Base-by-base conservation (phyloP, 306 rosid genomes). In the Geum urbanum region DNA sequence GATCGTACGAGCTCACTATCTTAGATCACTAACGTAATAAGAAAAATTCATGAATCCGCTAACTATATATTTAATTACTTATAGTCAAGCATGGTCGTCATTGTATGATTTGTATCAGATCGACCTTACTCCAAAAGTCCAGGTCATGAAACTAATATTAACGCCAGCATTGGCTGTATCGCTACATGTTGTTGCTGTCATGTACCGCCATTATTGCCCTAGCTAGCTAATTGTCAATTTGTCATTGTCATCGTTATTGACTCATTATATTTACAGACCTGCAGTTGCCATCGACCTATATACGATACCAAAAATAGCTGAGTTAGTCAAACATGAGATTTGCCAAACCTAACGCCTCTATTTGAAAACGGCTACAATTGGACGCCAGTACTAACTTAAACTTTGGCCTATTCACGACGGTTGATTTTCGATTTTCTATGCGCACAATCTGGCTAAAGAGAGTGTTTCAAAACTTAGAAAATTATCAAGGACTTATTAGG, bases 381-480 rank as follows among this genome's bases (percentile, higher is more conserved):
- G 48, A 61, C 66, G 66, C 66, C 27, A 16, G 15, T 39, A 35
- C 13, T 60, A 24, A 60, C 47, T 60, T 59, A 59, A 14, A 13
- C 64, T 35, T 6, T 6, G 22, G 12, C 18, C 64, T 16, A n/a
- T 60, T 59, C 65, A 32, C 18, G 20, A 35, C 46, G 16, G 9
- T 60, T 60, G 47, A 35, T 41, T 37, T 37, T 16, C 22, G 20
- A 15, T 60, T 37, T 16, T 60, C 24, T n/a, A 37, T 15, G n/a
- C 14, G 40, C 20, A 16, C 7, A 16, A 61, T 37, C 35, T 16
- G 66, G 48, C 48, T 39, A 39, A 39, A 61, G 4, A 61, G 41
- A 16, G 24, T 7, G 24, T 39, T 46, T n/a, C 37, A 14, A 32
- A 32, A 6, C 44, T 58, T 58, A 22, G 19, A 58, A 13, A 32